Evolutionary conservation across 2,329 filamentous ascomycete species (phyloP).

Genomic region (Pseudonectria buxi): DNA sequence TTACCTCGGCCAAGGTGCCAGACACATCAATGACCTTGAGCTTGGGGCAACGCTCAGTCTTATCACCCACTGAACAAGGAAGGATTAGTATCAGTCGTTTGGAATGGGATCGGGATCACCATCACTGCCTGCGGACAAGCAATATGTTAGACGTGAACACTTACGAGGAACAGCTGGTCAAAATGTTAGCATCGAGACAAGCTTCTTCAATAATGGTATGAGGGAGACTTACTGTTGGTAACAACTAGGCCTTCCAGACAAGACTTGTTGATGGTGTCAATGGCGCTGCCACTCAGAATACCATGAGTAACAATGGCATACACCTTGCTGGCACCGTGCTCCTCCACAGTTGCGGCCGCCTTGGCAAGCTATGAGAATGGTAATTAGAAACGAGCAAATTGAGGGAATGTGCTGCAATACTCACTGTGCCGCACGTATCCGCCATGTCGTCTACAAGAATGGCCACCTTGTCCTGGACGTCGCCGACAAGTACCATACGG

Average conservation of each 20-base stretch:
- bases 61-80: conserved; percentile 52
- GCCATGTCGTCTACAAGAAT: conserved; percentile 99
- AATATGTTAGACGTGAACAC: conserved; percentile 4
- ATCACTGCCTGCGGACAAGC: neutral
- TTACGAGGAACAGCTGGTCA: conserved; percentile 29
- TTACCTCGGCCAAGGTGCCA: conserved; percentile 63
- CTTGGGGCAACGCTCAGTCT: conserved; percentile 69
- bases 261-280: conserved; percentile 76
- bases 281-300: conserved; percentile 81
- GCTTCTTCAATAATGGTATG: conserved; percentile 1
- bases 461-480: conserved; percentile 82
- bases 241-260: conserved; percentile 74
- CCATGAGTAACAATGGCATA: conserved; percentile 95
- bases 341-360: conserved; percentile 80
- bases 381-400: conserved; percentile 6
- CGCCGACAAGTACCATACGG: conserved; percentile 89
- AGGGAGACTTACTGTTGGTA: conserved; percentile 62
- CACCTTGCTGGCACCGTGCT: conserved; percentile 79
- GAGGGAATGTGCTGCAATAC: conserved; percentile 2
- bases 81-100: conserved; percentile 4
- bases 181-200: conserved; percentile 15
- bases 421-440: conserved; percentile 78
- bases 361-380: conserved; percentile 48
- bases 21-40: conserved; percentile 90
- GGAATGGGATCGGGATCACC: neutral